Conservation (phyloP, 352 stramenopile species). For the Globisporangium megalacanthum region DNA sequence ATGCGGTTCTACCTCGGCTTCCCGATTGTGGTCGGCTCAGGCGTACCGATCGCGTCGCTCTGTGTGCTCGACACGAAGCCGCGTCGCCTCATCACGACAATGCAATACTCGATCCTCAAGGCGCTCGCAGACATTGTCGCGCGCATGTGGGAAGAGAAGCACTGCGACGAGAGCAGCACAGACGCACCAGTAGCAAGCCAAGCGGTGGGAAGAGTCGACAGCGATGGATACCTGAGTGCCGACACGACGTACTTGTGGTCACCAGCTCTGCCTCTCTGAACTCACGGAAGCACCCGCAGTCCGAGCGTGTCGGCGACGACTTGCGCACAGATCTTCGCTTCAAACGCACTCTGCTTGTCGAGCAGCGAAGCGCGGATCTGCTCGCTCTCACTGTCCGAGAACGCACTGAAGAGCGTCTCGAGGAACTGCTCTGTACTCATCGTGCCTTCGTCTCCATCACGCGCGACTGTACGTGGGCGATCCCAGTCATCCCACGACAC, state of each 20-base stretch:
- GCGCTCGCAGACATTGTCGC: conserved; percentile 24
- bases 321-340: conserved; percentile 8
- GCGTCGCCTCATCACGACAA: conserved; percentile 44
- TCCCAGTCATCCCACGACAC: conserved; percentile 33
- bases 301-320: conserved; percentile 11
- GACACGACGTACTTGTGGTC: too few relatives aligned
- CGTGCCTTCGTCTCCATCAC: background rate
- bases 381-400: conserved; percentile 28
- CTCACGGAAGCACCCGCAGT: background rate
- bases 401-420: conserved; percentile 19
- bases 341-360: conserved; percentile 36
- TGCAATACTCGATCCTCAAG: conserved; percentile 55
- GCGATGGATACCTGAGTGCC: too few relatives aligned
- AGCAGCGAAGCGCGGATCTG: conserved; percentile 27
- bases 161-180: background rate
- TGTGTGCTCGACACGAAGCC: conserved; percentile 41
- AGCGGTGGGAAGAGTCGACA: too few relatives aligned
- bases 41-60: conserved; percentile 30
- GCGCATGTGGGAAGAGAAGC: conserved; percentile 10
- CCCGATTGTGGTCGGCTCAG: conserved; percentile 23
- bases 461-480: background rate
- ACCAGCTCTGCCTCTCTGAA: background rate
- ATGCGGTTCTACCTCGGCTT: conserved; percentile 40
- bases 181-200: too few relatives aligned
- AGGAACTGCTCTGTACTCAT: conserved; percentile 11